These are phyloP conservation scores for Chrysoporthe deuterocubensis DNA, from an alignment of 2,329 filamentous ascomycete genomes.

Conservation along the genomic window DNA sequence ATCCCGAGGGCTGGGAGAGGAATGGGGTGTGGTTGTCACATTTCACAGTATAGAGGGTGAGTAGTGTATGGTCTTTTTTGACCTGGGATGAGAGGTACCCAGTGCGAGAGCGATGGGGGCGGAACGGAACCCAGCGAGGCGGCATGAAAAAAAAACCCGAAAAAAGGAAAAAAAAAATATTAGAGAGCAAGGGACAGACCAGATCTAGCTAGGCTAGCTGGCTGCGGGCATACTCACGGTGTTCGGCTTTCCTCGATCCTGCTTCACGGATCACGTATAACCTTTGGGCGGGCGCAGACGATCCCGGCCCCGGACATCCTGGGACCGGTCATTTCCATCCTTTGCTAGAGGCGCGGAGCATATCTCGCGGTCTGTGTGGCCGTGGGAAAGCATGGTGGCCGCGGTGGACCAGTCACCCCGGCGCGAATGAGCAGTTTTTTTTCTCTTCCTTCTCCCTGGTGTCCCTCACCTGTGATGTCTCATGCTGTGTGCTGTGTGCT, in stretches of 20 bases:
- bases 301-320: too few species aligned
- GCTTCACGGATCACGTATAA: background rate
- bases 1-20: background rate
- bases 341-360: background rate
- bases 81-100: too few species aligned
- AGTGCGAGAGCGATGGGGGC: background rate
- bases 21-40: background rate
- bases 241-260: background rate
- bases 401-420: too few species aligned
- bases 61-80: too few species aligned
- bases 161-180: background rate
- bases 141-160: background rate
- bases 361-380: too few species aligned
- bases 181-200: background rate
- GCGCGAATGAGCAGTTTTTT: too few species aligned
- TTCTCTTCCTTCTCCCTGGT: too few species aligned
- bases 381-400: too few species aligned
- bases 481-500: too few species aligned
- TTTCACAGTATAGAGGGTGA: background rate
- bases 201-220: too few species aligned
- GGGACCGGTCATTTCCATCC: background rate
- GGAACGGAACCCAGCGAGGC: conserved; percentile 4
- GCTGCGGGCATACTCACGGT: background rate
- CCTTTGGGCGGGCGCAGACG: background rate
- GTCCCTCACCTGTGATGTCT: too few species aligned